phyloP scores from a whole-genome alignment of 2,329 filamentous ascomycete species.

The Diaporthe ilicicola region DNA sequence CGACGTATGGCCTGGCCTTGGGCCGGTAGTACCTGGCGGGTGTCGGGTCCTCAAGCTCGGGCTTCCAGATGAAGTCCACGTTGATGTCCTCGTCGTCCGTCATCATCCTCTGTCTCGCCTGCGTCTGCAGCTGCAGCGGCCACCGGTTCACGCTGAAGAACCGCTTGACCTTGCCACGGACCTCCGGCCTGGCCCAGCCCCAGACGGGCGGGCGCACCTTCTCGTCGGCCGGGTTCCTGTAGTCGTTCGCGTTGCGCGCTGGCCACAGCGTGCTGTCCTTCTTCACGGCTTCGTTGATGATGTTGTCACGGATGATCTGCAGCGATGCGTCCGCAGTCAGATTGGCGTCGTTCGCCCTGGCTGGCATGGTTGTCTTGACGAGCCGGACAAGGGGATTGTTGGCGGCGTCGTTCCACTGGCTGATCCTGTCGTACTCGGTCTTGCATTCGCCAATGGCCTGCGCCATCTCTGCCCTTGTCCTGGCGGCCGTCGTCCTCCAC shows the following conservation, averaged over 20 bases:
- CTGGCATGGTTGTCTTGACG: constrained; percentile 34
- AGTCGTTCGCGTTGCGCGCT: constrained; percentile 40
- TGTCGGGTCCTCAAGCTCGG: constrained; percentile 40
- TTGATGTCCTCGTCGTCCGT: constrained; percentile 41
- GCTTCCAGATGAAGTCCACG: constrained; percentile 39
- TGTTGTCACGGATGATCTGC: constrained; percentile 45
- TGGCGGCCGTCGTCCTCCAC: neutral
- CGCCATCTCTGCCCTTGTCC: constrained; percentile 5
- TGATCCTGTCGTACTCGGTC: constrained; percentile 4
- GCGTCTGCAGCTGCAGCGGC: constrained; percentile 52
- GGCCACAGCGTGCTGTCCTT: constrained; percentile 55
- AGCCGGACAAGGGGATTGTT: constrained; percentile 4
- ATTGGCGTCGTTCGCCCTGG: constrained; percentile 35
- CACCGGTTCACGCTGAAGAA: constrained; percentile 59
- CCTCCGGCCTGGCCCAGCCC: constrained; percentile 44
- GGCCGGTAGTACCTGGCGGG: constrained; percentile 34
- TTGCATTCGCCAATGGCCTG: neutral
- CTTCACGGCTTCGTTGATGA: constrained; percentile 54
- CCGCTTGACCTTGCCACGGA: constrained; percentile 37
- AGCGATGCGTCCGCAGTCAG: constrained; percentile 36
- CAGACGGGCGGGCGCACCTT: constrained; percentile 44
- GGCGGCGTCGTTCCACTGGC: constrained; percentile 42
- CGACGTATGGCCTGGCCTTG: constrained; percentile 37
- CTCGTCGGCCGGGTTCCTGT: constrained; percentile 36
- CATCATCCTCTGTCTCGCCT: constrained; percentile 42